Evolutionary conservation across 73 alveolate species (phyloP).

Genomic region (Stentor roeselii): DNA sequence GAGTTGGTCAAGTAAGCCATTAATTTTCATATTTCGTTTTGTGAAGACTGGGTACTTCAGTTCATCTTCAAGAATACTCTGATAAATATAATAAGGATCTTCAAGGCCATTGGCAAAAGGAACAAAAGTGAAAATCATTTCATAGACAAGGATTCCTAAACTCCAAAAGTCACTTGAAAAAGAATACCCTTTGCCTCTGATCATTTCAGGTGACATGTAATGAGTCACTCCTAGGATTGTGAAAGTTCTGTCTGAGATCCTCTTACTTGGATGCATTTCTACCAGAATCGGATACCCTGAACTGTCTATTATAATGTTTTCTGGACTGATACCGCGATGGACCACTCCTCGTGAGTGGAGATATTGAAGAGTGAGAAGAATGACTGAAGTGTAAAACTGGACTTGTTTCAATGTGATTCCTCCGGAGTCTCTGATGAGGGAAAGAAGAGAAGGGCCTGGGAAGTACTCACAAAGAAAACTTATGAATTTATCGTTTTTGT

Average conservation of each 20-base stretch:
- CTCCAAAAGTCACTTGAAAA: constrained; percentile 45
- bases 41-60: background rate
- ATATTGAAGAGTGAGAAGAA: constrained; percentile 49
- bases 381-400: constrained; percentile 43
- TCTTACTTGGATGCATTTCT: constrained; percentile 30
- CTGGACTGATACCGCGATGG: constrained; percentile 71
- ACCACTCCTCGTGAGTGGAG: constrained; percentile 52
- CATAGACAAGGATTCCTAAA: constrained; percentile 46
- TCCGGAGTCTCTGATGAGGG: constrained; percentile 65
- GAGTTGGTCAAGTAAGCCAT: background rate
- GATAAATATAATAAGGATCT: background rate
- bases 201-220: constrained; percentile 45
- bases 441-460: constrained; percentile 64
- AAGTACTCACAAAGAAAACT: constrained; percentile 63
- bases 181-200: constrained; percentile 33
- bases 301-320: constrained; percentile 68
- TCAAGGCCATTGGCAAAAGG: constrained; percentile 31
- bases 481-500: constrained; percentile 55
- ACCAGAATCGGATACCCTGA: constrained; percentile 30
- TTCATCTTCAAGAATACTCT: background rate
- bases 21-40: background rate
- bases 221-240: constrained; percentile 37
- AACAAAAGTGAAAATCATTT: constrained; percentile 36
- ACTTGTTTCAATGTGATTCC: constrained; percentile 42
- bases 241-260: constrained; percentile 13